Evolutionary conservation across 768 basidiomycete genomes (phyloP).

Genomic region (Kwoniella sp.): DNA sequence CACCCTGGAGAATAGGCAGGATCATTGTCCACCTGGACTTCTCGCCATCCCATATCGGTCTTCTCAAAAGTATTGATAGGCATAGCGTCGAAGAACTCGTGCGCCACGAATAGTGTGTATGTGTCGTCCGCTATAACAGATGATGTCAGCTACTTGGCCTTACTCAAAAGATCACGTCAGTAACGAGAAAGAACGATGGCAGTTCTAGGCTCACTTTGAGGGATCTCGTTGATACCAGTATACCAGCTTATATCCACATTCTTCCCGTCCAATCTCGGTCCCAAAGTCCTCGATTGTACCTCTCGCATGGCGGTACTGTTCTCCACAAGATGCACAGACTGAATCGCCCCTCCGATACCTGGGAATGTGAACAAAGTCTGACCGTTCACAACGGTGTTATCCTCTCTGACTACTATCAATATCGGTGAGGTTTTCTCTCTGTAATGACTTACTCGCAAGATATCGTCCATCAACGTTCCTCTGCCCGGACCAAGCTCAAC

Average conservation of each 20-base stretch:
- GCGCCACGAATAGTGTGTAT: slow-evolving; percentile 86
- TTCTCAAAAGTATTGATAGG: slow-evolving; percentile 88
- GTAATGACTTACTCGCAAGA: slow-evolving; percentile 69
- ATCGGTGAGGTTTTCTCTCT: not conserved
- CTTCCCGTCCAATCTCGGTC: slow-evolving; percentile 25
- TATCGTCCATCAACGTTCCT: slow-evolving; percentile 87
- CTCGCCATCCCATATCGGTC: slow-evolving; percentile 78
- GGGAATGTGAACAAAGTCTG: slow-evolving; percentile 48
- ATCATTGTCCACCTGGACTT: slow-evolving; percentile 69
- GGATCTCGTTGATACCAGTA: slow-evolving; percentile 70
- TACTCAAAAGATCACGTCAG: not conserved
- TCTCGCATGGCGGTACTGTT: slow-evolving; percentile 70
- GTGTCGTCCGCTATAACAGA: slow-evolving; percentile 45
- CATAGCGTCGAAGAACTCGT: slow-evolving; percentile 97
- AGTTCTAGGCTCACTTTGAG: slow-evolving; percentile 51
- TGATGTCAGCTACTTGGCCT: too few species aligned
- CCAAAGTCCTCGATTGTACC: slow-evolving; percentile 66
- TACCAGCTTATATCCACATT: slow-evolving; percentile 66
- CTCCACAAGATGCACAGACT: slow-evolving; percentile 75
- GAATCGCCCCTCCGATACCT: slow-evolving; percentile 49
- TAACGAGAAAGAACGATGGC: not conserved
- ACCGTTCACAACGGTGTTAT: slow-evolving; percentile 11
- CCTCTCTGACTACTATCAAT: too few species aligned
- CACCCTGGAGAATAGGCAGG: slow-evolving; percentile 55
- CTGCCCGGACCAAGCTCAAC: slow-evolving; percentile 93